phyloP scores from a whole-genome alignment of 495 filamentous ascomycete species.

The Pyronema domesticum region DNA sequence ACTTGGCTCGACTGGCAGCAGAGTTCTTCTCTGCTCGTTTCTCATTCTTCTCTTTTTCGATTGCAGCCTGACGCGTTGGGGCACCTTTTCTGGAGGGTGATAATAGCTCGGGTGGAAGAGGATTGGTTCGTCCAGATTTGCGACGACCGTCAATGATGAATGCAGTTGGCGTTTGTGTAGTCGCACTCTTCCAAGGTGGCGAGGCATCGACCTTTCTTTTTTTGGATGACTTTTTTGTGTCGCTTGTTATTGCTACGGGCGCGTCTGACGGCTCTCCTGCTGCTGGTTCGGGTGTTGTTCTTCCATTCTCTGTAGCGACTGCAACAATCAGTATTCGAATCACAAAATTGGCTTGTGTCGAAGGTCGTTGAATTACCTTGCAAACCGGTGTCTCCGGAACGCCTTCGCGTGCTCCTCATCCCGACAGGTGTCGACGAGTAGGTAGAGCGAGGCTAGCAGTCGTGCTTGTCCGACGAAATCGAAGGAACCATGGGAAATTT shows the following conservation, averaged over 20 bases:
- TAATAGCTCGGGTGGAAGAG: conserved; percentile 50
- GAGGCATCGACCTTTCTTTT: conserved; percentile 50
- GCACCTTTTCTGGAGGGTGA: conserved; percentile 40
- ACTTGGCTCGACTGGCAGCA: conserved; percentile 6
- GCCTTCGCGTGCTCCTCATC: conserved; percentile 24
- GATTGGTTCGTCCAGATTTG: conserved; percentile 71
- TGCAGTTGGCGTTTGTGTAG: conserved; percentile 71
- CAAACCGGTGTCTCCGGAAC: conserved; percentile 19
- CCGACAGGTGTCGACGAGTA: conserved; percentile 7
- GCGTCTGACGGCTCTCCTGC: background rate
- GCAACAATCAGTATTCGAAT: conserved; percentile 9
- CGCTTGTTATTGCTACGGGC: background rate
- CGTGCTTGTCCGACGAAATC: conserved; percentile 17
- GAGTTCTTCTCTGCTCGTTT: conserved; percentile 30
- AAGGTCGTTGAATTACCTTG: conserved; percentile 8
- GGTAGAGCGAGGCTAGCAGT: conserved; percentile 12
- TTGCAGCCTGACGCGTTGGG: conserved; percentile 25
- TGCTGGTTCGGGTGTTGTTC: conserved; percentile 9
- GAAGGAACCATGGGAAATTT: conserved; percentile 21
- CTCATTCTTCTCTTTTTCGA: background rate
- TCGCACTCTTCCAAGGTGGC: conserved; percentile 85
- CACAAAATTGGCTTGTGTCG: conserved; percentile 1
- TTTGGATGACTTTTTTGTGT: conserved; percentile 36
- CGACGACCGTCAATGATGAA: conserved; percentile 66
- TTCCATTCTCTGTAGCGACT: conserved; percentile 8